Conservation (phyloP, 345 rosid genomes). For the Gossypium anomalum region DNA sequence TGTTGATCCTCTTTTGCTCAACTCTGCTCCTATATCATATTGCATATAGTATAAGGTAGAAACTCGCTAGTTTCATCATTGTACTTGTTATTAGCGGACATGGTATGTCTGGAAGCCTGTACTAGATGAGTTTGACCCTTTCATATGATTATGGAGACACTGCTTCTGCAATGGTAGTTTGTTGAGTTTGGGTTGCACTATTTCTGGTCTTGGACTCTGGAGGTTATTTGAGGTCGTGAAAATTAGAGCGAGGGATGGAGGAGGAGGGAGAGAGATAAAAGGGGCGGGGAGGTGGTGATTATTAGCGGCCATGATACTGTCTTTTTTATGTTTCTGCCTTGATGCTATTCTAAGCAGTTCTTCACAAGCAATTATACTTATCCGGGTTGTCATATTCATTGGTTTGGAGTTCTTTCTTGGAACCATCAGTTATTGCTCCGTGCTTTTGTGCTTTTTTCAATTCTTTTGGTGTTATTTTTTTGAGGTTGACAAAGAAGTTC, state of each 20-base stretch:
- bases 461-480: neutral
- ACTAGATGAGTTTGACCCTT: neutral
- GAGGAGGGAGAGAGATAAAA: neutral
- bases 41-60: slow-evolving; percentile 1
- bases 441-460: neutral
- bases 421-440: neutral
- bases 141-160: neutral
- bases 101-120: neutral
- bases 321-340: neutral
- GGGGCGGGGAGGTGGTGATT: neutral
- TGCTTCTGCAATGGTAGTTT: neutral
- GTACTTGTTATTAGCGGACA: slow-evolving; percentile 1
- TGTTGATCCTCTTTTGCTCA: slow-evolving; percentile 12
- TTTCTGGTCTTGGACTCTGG: neutral
- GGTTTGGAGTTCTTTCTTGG: neutral
- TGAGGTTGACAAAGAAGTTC: neutral
- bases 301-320: neutral
- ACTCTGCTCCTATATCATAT: neutral
- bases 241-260: neutral
- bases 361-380: neutral
- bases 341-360: neutral
- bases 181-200: neutral
- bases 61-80: neutral
- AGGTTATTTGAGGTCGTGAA: neutral
- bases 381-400: neutral